These are phyloP conservation scores for Tylopilus plumbeoviolaceoides DNA, from an alignment of 768 basidiomycete species.

Conservation along the genomic window DNA sequence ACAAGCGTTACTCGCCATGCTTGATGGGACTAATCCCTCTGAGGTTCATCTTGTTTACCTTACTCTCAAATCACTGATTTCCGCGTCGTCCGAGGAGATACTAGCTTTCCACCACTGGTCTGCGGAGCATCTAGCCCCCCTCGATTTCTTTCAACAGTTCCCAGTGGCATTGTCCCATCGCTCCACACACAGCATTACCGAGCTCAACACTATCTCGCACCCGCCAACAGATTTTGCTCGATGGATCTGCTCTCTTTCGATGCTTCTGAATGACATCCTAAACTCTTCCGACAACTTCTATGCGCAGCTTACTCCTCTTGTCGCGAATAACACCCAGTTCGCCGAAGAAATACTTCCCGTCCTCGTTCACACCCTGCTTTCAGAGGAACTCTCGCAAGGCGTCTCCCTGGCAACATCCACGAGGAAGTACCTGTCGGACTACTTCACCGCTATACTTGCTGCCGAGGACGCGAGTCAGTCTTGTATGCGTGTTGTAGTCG, in stretches of 20 bases:
- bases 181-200: slow-evolving; percentile 34
- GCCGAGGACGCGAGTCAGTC: slow-evolving; percentile 36
- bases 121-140: slow-evolving; percentile 39
- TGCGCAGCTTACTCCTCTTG: slow-evolving; percentile 57
- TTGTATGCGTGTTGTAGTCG: slow-evolving; percentile 58
- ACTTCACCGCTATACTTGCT: slow-evolving; percentile 25
- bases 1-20: slow-evolving; percentile 51
- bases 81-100: slow-evolving; percentile 33
- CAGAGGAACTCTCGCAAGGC: slow-evolving; percentile 19
- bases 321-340: slow-evolving; percentile 52
- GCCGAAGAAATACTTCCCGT: slow-evolving; percentile 69
- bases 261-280: slow-evolving; percentile 56
- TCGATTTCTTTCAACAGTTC: slow-evolving; percentile 49
- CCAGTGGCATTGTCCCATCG: slow-evolving; percentile 33
- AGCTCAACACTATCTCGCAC: slow-evolving; percentile 33
- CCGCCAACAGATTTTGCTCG: slow-evolving; percentile 45
- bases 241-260: slow-evolving; percentile 63
- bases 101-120: slow-evolving; percentile 32
- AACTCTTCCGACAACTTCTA: slow-evolving; percentile 57
- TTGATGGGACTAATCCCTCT: slow-evolving; percentile 46
- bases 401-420: not conserved
- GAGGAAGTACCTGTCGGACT: slow-evolving; percentile 20
- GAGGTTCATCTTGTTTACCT: slow-evolving; percentile 57
- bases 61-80: slow-evolving; percentile 58
- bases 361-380: slow-evolving; percentile 67